Evolutionary conservation across 139 green algal genomes (phyloP).

Genomic region (Pedinophyceae sp.): DNA sequence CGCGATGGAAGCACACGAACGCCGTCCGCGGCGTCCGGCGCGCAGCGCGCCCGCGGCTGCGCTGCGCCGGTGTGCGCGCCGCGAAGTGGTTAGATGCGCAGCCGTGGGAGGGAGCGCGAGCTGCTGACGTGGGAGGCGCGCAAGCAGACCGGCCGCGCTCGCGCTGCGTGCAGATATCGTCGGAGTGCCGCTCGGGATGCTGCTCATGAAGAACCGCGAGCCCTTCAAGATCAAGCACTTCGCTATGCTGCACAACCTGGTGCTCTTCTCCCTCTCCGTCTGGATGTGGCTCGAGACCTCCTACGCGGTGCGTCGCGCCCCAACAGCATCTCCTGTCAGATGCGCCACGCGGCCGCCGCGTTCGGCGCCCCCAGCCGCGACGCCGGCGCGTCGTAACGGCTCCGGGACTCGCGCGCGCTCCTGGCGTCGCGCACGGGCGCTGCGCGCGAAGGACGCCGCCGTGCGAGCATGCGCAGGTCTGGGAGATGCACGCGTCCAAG

Average conservation of each 20-base stretch:
- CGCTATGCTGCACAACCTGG: slow-evolving; percentile 18
- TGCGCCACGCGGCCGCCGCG: neutral
- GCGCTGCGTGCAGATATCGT: slow-evolving; percentile 9
- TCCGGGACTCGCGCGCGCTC: neutral
- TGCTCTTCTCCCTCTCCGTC: slow-evolving; percentile 4
- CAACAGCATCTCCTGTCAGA: neutral
- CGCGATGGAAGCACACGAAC: too few relatives aligned
- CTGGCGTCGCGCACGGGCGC: slow-evolving; percentile 8
- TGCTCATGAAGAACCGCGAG: slow-evolving; percentile 19
- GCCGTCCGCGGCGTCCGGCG: too few relatives aligned
- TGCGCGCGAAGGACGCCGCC: too few relatives aligned
- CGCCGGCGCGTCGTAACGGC: neutral
- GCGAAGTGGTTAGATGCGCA: too few relatives aligned
- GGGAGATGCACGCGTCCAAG: too few relatives aligned
- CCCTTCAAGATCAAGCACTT: slow-evolving; percentile 18
- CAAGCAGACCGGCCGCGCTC: neutral
- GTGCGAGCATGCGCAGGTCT: too few relatives aligned
- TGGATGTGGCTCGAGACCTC: neutral
- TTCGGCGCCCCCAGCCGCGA: neutral
- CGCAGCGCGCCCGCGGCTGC: neutral
- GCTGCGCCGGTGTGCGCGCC: neutral
- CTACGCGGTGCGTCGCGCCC: neutral
- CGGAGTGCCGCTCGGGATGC: slow-evolving; percentile 13
- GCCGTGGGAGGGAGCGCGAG: too few relatives aligned
- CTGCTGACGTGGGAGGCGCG: neutral